Conservation (phyloP, 768 basidiomycete species). For the Agrocybe pediades region DNA sequence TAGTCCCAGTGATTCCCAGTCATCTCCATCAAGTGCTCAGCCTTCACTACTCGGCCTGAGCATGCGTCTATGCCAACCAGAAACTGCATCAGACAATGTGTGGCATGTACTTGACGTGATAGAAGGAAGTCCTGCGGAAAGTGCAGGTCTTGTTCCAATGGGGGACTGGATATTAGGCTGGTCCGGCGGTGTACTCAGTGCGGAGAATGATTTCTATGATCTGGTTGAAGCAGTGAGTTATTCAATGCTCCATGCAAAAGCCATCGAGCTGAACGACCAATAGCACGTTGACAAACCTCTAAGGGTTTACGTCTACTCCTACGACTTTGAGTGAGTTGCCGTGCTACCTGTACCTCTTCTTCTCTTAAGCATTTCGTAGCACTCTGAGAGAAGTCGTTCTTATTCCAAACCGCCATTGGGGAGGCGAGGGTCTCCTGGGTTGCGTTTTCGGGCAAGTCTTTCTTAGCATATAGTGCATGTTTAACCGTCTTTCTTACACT, state of each 20-base stretch:
- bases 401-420: constrained; percentile 97
- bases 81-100: constrained; percentile 86
- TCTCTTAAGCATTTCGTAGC: constrained; percentile 40
- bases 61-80: constrained; percentile 91
- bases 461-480: neutral
- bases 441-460: constrained; percentile 88
- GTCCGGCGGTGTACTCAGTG: constrained; percentile 89
- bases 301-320: constrained; percentile 94
- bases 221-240: constrained; percentile 85
- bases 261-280: constrained; percentile 1
- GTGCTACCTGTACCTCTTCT: constrained; percentile 1
- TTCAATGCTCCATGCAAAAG: neutral
- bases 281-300: constrained; percentile 95
- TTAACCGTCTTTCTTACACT: constrained; percentile 5
- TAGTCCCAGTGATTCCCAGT: constrained; percentile 34
- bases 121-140: constrained; percentile 95
- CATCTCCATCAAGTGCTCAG: constrained; percentile 48
- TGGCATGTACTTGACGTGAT: constrained; percentile 99
- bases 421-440: constrained; percentile 92
- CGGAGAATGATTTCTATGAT: constrained; percentile 96
- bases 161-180: constrained; percentile 66
- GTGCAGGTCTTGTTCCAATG: constrained; percentile 94
- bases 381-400: constrained; percentile 91
- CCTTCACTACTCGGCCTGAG: constrained; percentile 94
- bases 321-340: constrained; percentile 85